Evolutionary conservation across 148 eudicot genomes (phyloP), one percentile per base, ranked within the genome.

Genomic region (Salicornia ramosissima): DNA sequence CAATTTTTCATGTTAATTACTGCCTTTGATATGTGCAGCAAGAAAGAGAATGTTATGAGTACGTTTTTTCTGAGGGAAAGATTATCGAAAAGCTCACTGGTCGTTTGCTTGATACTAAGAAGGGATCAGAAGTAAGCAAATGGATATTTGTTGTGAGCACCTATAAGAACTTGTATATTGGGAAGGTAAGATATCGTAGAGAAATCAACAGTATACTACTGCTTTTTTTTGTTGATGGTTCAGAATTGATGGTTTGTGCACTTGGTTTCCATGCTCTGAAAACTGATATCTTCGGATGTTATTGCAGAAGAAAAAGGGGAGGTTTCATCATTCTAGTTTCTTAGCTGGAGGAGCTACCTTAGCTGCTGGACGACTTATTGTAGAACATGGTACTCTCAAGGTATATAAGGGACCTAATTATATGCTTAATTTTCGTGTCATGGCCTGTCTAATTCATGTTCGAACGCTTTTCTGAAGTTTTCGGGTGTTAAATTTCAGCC

Each of bases 81-180:
- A 77, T 93, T 36, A 46, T 83, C 42, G 85, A 88, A 66, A 85
- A 86, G 59, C 75, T 73, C 69, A 81, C 84, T 43, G 82, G 75
- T 29, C 64, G 75, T 18, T 73, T 75, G 56, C 94, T 93, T 45
- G 81, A 88, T 62, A 88, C 98, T 31, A 72, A 19, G 58, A 75
- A 76, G n/a, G 80, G 75, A 34, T 74, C 75, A 64, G 65, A 69
- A 33, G 78, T 77, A 30, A 70, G 78, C 25, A 92, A 93, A 76
- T 93, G 91, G 91, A 93, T 90, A 58, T 93, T 93, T 80, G 98
- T 93, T 64, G 83, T 88, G 96, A 88, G 98, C 81, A 83, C 98
- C 64, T 84, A 82, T 61, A 87, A 90, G 81, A 81, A 80, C 69
- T 86, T 93, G 53, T 93, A 93, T 65, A 71, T 75, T 75, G 98